phyloP scores from a whole-genome alignment of 768 basidiomycete genomes.

The Plicaturopsis crispa region DNA sequence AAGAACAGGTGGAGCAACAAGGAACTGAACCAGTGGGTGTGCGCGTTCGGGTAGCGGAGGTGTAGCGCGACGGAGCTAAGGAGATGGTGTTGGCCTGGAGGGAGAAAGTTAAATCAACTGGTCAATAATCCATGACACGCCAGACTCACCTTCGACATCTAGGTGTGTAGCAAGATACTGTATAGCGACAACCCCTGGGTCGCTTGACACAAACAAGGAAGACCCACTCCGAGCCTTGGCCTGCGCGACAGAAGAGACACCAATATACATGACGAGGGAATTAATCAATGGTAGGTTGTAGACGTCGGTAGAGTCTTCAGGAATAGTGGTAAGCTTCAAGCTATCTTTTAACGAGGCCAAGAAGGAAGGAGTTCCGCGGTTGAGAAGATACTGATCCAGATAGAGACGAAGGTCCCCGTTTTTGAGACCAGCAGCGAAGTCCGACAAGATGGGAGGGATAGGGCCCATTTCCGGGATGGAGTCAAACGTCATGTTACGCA shows the following conservation, averaged over 20 bases:
- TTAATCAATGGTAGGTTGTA: constrained; percentile 92
- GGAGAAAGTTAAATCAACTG: constrained; percentile 1
- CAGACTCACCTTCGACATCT: constrained; percentile 78
- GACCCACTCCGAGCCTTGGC: constrained; percentile 80
- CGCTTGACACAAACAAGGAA: constrained; percentile 71
- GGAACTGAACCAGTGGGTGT: constrained; percentile 97
- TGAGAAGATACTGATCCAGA: constrained; percentile 82
- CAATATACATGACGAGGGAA: constrained; percentile 91
- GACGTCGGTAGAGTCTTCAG: constrained; percentile 42
- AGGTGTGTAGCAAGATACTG: constrained; percentile 78
- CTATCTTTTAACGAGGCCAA: constrained; percentile 74
- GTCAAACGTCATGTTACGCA: constrained; percentile 68
- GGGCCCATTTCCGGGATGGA: constrained; percentile 84
- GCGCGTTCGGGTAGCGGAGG: constrained; percentile 94
- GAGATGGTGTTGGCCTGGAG: constrained; percentile 97
- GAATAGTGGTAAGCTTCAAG: constrained; percentile 41
- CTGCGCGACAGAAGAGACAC: constrained; percentile 87
- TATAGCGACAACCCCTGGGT: constrained; percentile 80
- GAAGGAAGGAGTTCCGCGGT: constrained; percentile 65
- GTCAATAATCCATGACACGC: neutral
- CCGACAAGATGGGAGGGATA: constrained; percentile 85
- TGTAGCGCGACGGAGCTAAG: constrained; percentile 91
- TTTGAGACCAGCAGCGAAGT: constrained; percentile 81
- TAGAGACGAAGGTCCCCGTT: constrained; percentile 69
- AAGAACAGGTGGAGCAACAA: constrained; percentile 83